These are phyloP conservation scores for Salicornia ramosissima DNA, from an alignment of 148 eudicot genomes.

Conservation along the genomic window DNA sequence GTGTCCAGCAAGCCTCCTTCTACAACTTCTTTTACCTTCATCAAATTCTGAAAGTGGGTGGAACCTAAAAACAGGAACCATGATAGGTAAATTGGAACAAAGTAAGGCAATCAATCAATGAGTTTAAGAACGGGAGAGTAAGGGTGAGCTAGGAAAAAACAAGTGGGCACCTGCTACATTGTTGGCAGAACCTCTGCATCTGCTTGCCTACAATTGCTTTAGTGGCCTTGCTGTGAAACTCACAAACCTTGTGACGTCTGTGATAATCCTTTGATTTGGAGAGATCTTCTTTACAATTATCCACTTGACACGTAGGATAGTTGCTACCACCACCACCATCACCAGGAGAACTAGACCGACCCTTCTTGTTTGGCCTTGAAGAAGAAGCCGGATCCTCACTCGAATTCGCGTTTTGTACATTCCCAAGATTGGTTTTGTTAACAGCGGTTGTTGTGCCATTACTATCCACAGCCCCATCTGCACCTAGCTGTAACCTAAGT, in stretches of 20 bases:
- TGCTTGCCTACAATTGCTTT: slow-evolving; percentile 66
- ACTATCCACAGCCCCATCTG: slow-evolving; percentile 9
- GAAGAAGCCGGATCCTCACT: slow-evolving; percentile 22
- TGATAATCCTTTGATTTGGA: slow-evolving; percentile 79
- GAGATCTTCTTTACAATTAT: slow-evolving; percentile 69
- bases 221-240: slow-evolving; percentile 66
- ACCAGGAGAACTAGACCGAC: slow-evolving; percentile 32
- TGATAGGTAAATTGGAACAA: background rate
- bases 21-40: slow-evolving; percentile 94
- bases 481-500: slow-evolving; percentile 29
- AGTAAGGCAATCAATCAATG: background rate
- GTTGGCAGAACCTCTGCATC: slow-evolving; percentile 91
- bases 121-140: background rate
- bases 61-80: slow-evolving; percentile 44
- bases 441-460: slow-evolving; percentile 2
- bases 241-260: slow-evolving; percentile 82
- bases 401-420: slow-evolving; percentile 15
- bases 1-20: slow-evolving; percentile 92
- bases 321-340: slow-evolving; percentile 27
- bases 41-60: slow-evolving; percentile 89
- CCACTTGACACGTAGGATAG: slow-evolving; percentile 78
- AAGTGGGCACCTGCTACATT: slow-evolving; percentile 67
- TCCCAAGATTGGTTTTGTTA: slow-evolving; percentile 15
- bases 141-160: background rate
- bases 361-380: slow-evolving; percentile 31